Percentiles rank a stretch among this genome's conserved stretches.
These are phyloP conservation scores for Penicillium psychrosexuale DNA, from an alignment of 2,329 filamentous ascomycete genomes.

Conservation along the genomic window DNA sequence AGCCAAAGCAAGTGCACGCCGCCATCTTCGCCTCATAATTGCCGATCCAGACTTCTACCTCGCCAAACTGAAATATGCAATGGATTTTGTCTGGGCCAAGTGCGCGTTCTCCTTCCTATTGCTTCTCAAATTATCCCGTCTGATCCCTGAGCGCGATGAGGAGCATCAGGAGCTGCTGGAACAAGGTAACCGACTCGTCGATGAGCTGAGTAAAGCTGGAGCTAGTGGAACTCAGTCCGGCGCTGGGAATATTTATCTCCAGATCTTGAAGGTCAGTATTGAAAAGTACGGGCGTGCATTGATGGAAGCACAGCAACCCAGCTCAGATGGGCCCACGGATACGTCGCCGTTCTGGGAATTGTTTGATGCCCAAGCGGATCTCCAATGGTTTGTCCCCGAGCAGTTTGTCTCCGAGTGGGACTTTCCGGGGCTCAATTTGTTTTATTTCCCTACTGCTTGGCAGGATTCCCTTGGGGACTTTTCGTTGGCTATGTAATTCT, in stretches of 20 bases:
- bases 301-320: conserved; percentile 32
- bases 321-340: conserved; percentile 10
- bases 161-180: conserved; percentile 43
- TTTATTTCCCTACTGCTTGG: conserved; percentile 49
- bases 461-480: conserved; percentile 50
- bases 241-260: conserved; percentile 49
- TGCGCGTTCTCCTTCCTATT: conserved; percentile 57
- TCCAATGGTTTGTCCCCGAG: conserved; percentile 54
- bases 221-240: conserved; percentile 35
- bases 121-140: conserved; percentile 51
- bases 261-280: conserved; percentile 49
- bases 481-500: conserved; percentile 13
- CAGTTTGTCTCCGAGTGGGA: conserved; percentile 60
- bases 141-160: conserved; percentile 45
- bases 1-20: conserved; percentile 51
- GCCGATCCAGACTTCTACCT: conserved; percentile 49
- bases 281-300: conserved; percentile 51
- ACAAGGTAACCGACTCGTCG: conserved; percentile 45
- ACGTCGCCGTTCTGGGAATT: conserved; percentile 35
- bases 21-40: conserved; percentile 51
- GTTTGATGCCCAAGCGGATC: conserved; percentile 45
- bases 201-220: conserved; percentile 40
- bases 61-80: conserved; percentile 52
- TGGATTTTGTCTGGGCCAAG: conserved; percentile 60
- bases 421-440: conserved; percentile 54